Evolutionary conservation across 169 alveolate genomes (phyloP), one percentile per base, ranked within the genome.

Genomic region (Plasmodium billcollinsi): DNA sequence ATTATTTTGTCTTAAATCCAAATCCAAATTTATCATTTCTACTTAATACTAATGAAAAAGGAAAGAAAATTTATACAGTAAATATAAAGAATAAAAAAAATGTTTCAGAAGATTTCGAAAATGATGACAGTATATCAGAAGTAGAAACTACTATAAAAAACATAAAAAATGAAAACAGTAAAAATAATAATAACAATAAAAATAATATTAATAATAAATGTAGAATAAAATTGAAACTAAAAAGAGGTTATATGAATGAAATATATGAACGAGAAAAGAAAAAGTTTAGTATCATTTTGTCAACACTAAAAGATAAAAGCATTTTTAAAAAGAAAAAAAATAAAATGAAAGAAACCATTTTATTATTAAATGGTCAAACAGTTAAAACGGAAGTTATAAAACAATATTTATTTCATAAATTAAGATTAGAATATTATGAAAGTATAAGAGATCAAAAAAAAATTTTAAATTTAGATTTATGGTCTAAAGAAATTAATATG

Each of bases 401-500:
- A 26, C 86, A 83, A 18, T 83, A 83, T 49, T 8, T 83, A 47
- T 83, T 83, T 47, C 73, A 83, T 58, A 83, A 83, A 18, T 83
- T 70, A 83, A 70, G 85, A 67, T 58, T 83, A 70, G 91, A 83
- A 49, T 83, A 83, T 70, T 83, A 83, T 59, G 91, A 83, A 62
- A 83, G 65, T 18, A 83, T 83, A 58, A 83, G 91, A 61, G 91
- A 83, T 49, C 83, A 83, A 50, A 83, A 83, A 45, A 83, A 83
- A 14, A 83, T 83, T 2, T 73, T 83, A 29, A 83, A 86, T 2
- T 33, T 83, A 62, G 91, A 83, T 20, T 61, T 83, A 70, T 83
- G 91, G 91, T 67, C 91, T 8, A 83, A 83, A 63, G 91, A 83
- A 70, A 83, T 83, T 56, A 83, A 83, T 83, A 63, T 83, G 1